Evolutionary conservation across 345 rosid genomes (phyloP).

Genomic region (Nephelium lappaceum): DNA sequence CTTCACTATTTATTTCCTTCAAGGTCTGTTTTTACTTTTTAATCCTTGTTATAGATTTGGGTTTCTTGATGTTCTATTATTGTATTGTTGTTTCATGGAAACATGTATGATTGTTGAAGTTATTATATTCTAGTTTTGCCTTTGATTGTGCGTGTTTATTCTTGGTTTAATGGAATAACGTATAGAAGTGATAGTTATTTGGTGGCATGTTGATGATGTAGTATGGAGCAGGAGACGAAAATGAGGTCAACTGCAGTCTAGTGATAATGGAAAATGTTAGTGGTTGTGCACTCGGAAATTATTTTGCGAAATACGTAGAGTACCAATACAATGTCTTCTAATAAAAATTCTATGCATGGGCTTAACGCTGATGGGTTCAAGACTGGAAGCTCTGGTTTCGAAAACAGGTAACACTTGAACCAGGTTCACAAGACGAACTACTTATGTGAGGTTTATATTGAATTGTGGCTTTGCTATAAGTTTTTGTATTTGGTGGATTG

Average conservation of each 20-base stretch:
- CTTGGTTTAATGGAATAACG: slow-evolving; percentile 4
- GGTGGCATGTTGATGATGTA: slow-evolving; percentile 20
- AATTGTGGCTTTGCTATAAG: background rate
- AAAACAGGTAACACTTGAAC: slow-evolving; percentile 36
- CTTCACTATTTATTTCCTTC: background rate
- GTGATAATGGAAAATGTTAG: slow-evolving; percentile 27
- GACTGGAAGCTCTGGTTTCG: slow-evolving; percentile 29
- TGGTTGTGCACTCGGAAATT: slow-evolving; percentile 11
- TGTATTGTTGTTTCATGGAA: background rate
- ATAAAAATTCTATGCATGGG: slow-evolving; percentile 32
- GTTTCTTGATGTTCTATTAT: background rate
- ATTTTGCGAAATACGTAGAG: slow-evolving; percentile 24
- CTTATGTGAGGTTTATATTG: background rate
- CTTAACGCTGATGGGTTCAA: slow-evolving; percentile 23
- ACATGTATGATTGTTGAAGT: background rate
- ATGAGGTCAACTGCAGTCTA: slow-evolving; percentile 28
- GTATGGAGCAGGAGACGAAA: slow-evolving; percentile 21
- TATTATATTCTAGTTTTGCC: background rate
- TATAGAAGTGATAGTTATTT: background rate
- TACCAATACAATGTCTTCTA: slow-evolving; percentile 42
- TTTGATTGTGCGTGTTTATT: slow-evolving; percentile 9
- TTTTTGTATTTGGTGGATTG: background rate
- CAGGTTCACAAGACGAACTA: background rate
- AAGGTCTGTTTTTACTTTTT: background rate
- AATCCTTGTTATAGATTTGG: background rate